Evolutionary conservation across 805 yeast species (phyloP), one percentile per base, ranked within the genome.

Genomic region (Pichia heedii): DNA sequence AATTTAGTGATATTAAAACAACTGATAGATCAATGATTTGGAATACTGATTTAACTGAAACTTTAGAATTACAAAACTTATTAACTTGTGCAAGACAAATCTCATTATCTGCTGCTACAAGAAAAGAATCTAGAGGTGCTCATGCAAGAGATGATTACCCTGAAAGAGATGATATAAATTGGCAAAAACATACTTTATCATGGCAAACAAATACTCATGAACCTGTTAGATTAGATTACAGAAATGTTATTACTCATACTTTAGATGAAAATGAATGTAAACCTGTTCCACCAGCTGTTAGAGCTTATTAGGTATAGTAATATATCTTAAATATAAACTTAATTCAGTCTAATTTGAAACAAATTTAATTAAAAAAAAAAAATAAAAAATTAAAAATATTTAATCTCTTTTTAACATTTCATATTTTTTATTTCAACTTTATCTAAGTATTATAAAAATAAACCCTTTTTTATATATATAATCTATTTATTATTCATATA

Each of bases 71-170:
- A 64, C 96, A 89, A 69, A 90, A 90, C 81, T 76, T 90, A 74
- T 76, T 90, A 65, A 89, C 97, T 41, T 87, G 97, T 74, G 97
- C 97, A 49, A 79, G 82, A 51, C 98, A 93, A 74, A 89, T 97
- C 42, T 97, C 97, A 29, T 71, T 70, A 53, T 77, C 95, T 50
- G 98, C 98, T 41, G 88, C 93, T 50, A 94, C 87, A 45, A 86
- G 98, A 76, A 81, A 74, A 60, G 98, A 90, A 72, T 88, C 97
- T 33, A 86, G 98, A 74, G 98, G 98, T 72, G 97, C 98, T 40
- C 98, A 90, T 63, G 97, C 98, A 47, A 84, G 97, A 74, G 98
- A 90, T 69, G 98, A 90, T 67, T 89, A 68, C 72, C 97, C 95
- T 60, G 81, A 79, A 50, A 87, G 98, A 79, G 96, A 90, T 63